phyloP scores from a whole-genome alignment of 805 yeast genomes.

The Kodamaea fukazawae region DNA sequence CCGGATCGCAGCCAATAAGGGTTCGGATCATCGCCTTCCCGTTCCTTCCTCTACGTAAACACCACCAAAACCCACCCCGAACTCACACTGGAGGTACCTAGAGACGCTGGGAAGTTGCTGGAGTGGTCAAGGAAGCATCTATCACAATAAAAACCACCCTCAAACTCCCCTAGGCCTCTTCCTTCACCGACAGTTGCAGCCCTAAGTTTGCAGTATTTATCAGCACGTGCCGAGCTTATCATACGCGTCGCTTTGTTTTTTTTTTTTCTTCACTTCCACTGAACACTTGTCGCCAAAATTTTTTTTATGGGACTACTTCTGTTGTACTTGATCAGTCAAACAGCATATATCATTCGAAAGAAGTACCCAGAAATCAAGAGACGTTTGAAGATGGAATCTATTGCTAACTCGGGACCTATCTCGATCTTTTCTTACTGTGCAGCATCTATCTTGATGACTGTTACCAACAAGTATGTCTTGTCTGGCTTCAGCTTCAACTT shows the following conservation, averaged over 20 bases:
- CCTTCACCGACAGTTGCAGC: no score
- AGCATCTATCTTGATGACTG: constrained; percentile 95
- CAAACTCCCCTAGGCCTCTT: no score
- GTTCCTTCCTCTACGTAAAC: no score
- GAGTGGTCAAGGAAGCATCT: no score
- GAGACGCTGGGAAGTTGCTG: no score
- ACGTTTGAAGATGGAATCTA: constrained; percentile 31
- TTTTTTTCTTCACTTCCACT: constrained; percentile 1
- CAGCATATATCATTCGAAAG: constrained; percentile 27
- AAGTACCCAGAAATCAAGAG: constrained; percentile 15
- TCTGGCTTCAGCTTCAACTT: constrained; percentile 68
- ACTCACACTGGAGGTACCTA: no score
- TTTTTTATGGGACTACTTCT: constrained; percentile 40
- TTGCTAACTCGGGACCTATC: constrained; percentile 57
- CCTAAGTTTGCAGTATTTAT: no score
- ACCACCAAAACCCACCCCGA: no score
- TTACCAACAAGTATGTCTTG: constrained; percentile 93
- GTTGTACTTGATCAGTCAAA: constrained; percentile 37
- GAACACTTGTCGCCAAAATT: constrained; percentile 8
- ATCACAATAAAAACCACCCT: no score
- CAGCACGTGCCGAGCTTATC: no score
- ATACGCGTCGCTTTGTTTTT: not conserved
- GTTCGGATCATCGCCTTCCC: no score
- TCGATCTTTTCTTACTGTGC: constrained; percentile 83
- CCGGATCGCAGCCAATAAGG: no score